Evolutionary conservation across 208 protist genomes (phyloP).

Genomic region (Trypanosoma melophagium): DNA sequence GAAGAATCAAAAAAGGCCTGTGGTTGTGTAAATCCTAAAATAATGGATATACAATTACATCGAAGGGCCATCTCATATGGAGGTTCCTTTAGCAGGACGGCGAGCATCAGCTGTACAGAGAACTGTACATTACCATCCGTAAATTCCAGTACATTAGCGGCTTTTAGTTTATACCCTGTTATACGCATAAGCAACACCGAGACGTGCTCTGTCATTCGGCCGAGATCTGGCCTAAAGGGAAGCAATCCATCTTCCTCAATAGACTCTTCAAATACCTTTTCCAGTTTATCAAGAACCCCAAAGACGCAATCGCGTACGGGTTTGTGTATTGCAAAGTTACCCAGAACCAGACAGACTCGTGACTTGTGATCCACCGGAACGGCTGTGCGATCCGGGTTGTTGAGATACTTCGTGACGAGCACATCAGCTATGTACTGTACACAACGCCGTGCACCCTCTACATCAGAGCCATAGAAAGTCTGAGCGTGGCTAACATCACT

Average conservation of each 20-base stretch:
- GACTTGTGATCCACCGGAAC: slow-evolving; percentile 85
- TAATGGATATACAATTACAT: slow-evolving; percentile 86
- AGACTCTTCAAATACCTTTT: slow-evolving; percentile 80
- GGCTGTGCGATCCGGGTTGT: slow-evolving; percentile 60
- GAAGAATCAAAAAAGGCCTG: slow-evolving; percentile 84
- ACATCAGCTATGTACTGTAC: slow-evolving; percentile 35
- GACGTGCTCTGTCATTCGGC: slow-evolving; percentile 91
- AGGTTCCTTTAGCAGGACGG: slow-evolving; percentile 90
- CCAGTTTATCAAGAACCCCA: slow-evolving; percentile 73
- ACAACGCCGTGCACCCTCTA: slow-evolving; percentile 33
- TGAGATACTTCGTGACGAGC: slow-evolving; percentile 78
- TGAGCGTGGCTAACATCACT: slow-evolving; percentile 60
- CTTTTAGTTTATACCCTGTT: slow-evolving; percentile 86
- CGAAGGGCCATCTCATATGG: slow-evolving; percentile 88
- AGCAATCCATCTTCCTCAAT: slow-evolving; percentile 82
- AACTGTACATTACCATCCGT: slow-evolving; percentile 90
- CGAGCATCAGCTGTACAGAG: slow-evolving; percentile 88
- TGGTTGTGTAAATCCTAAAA: slow-evolving; percentile 89
- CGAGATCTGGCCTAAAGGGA: slow-evolving; percentile 90
- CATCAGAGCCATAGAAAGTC: slow-evolving; percentile 50
- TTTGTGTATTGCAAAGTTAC: slow-evolving; percentile 86
- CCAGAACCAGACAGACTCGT: slow-evolving; percentile 84
- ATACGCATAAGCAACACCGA: slow-evolving; percentile 90
- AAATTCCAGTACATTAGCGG: slow-evolving; percentile 88
- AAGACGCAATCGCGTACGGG: slow-evolving; percentile 69